phyloP scores from a whole-genome alignment of 2,329 filamentous ascomycete species.

The Xylariaceae sp. region DNA sequence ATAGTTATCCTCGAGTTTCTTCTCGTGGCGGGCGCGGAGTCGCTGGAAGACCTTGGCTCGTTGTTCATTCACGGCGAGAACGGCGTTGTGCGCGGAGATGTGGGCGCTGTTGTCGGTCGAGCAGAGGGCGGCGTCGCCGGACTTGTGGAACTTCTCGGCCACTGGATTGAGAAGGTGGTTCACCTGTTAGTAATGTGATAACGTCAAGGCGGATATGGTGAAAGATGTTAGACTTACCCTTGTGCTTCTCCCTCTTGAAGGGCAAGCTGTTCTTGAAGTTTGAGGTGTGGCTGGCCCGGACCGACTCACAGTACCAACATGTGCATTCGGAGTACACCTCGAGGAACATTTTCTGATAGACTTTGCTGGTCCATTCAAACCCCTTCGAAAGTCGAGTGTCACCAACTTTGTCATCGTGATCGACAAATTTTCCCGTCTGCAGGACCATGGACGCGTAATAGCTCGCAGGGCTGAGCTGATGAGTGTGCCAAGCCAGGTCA shows the following conservation, averaged over 20 bases:
- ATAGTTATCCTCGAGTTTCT: slow-evolving; percentile 51
- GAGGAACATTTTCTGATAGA: slow-evolving; percentile 59
- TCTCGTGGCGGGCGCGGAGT: slow-evolving; percentile 33
- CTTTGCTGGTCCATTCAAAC: slow-evolving; percentile 69
- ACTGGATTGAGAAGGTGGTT: slow-evolving; percentile 22
- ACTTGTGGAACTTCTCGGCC: slow-evolving; percentile 42
- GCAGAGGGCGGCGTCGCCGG: slow-evolving; percentile 45
- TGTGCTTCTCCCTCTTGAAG: slow-evolving; percentile 41
- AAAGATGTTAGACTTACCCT: slow-evolving; percentile 20
- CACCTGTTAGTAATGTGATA: not conserved
- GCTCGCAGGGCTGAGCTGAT: slow-evolving; percentile 59
- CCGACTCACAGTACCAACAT: slow-evolving; percentile 79
- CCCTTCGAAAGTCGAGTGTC: slow-evolving; percentile 56
- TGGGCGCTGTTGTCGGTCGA: slow-evolving; percentile 58
- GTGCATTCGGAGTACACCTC: slow-evolving; percentile 72
- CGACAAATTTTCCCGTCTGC: slow-evolving; percentile 54
- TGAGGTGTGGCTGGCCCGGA: slow-evolving; percentile 52
- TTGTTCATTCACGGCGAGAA: slow-evolving; percentile 36
- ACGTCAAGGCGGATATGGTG: not conserved
- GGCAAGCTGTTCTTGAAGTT: slow-evolving; percentile 42
- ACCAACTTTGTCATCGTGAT: slow-evolving; percentile 81
- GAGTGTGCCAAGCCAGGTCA: slow-evolving; percentile 75
- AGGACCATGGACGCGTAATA: slow-evolving; percentile 57
- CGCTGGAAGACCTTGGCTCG: slow-evolving; percentile 33
- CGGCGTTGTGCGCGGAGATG: slow-evolving; percentile 68